phyloP scores from a whole-genome alignment of 1,139 yeast species.

The Williopsis jadinii region DNA sequence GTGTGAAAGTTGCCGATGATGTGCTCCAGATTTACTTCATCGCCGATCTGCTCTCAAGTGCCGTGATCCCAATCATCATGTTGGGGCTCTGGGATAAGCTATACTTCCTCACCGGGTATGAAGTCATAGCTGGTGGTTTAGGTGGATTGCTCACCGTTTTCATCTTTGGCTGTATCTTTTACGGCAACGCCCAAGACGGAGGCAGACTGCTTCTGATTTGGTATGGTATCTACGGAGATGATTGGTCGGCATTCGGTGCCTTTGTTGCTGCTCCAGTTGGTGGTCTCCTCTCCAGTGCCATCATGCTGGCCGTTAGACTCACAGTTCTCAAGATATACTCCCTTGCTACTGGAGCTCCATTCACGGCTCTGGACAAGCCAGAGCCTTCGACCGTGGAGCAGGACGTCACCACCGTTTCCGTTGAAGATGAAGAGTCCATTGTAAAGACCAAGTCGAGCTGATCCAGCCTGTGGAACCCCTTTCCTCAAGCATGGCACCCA shows the following conservation, averaged over 20 bases:
- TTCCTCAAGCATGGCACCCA: too few relatives aligned
- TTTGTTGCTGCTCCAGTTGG: slow-evolving; percentile 89
- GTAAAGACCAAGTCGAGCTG: neutral
- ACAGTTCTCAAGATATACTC: slow-evolving; percentile 31
- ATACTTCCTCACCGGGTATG: slow-evolving; percentile 72
- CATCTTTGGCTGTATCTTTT: slow-evolving; percentile 77
- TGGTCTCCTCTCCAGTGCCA: slow-evolving; percentile 53
- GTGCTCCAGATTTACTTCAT: slow-evolving; percentile 82
- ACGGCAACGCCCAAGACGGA: slow-evolving; percentile 64
- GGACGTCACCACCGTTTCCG: slow-evolving; percentile 1
- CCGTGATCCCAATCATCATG: slow-evolving; percentile 80
- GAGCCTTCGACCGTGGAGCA: neutral
- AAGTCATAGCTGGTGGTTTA: slow-evolving; percentile 74
- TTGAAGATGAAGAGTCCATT: neutral
- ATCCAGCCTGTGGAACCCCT: too few relatives aligned
- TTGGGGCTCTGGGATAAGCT: slow-evolving; percentile 60
- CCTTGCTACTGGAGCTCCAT: slow-evolving; percentile 35
- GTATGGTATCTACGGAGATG: slow-evolving; percentile 74
- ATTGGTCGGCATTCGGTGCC: slow-evolving; percentile 95
- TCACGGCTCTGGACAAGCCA: slow-evolving; percentile 53
- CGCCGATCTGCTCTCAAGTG: slow-evolving; percentile 83
- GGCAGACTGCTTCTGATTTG: slow-evolving; percentile 63
- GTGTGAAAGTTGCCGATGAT: slow-evolving; percentile 71
- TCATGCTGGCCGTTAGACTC: slow-evolving; percentile 47
- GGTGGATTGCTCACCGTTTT: slow-evolving; percentile 79